Evolutionary conservation across 495 filamentous ascomycete species (phyloP), one percentile per base, ranked within the genome.

Genomic region (Podospora didyma): DNA sequence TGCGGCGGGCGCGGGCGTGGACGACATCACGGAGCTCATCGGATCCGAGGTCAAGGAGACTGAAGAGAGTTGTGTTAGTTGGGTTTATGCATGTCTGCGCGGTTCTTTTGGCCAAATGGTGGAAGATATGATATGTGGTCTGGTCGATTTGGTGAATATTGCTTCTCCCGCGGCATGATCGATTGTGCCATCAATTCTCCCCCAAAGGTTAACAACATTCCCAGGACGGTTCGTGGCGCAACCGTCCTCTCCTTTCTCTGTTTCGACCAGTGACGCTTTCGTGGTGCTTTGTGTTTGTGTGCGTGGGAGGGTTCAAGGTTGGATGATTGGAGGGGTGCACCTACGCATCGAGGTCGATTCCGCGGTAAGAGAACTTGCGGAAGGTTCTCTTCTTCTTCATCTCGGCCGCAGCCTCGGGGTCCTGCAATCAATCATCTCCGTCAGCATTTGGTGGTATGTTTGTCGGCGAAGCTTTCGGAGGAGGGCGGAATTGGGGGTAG

Each of bases 331-430:
- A 44, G 59, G 60, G 60, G 59, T 60, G 53, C 60, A 78, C 89
- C 67, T 89, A 96, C 93, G 95, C 89, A 77, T 98, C 94, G 77
- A 98, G 92, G 75, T 98, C 94, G 77, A 97, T 89, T 65, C 94
- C 94, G 73, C 94, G 92, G 88, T 97, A 98, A 65, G 93, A 94
- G 77, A 98, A 98, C 86, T 97, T 97, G 82, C 92, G 89, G 89
- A 97, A 97, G 71, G 90, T 82, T 91, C 93, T 96, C 81, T 86
- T 94, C 86, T 90, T 96, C 90, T 98, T 97, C 80, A 96, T 83
- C 86, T 96, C 93, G 72, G 91, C 91, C 80, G 91, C 91, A 84
- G 92, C 89, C 82, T 92, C 91, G 79, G 91, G 84, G 79, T 96
- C 90, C 89, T 93, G 66, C 55, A 67, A 51, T 62, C 58, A 46